Base-by-base conservation (phyloP, 371 early-diverging fungal genomes). In the Mucor velutinosus region DNA sequence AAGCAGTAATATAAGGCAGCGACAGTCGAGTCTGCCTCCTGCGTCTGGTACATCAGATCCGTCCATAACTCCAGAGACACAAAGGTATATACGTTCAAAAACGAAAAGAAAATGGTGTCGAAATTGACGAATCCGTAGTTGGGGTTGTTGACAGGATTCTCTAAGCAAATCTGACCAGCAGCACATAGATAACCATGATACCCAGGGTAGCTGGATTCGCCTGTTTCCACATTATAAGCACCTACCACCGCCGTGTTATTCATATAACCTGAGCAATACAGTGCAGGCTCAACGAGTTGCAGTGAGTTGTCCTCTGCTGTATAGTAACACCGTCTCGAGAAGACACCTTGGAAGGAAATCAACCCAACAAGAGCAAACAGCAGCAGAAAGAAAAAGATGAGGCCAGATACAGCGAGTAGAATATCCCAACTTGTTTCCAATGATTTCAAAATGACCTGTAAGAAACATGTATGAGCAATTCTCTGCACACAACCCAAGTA, bases 41-140 rank as follows among this genome's bases (percentile, higher is more conserved):
- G 81, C 27, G 80, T 80, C 65, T 80, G 79, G 59, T 86, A 87
- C 81, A 85, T 77, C 8, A 84, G 57, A n/a, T 82, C 83, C 0
- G 88, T 85, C 88, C 88, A 87, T 11, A 81, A 67, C 60, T 87
- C 88, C 73, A 87, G 67, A 0, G 86, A 85, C 30, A 84, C 80
- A 65, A 83, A 71, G 0, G 86, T 87, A 60, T 80, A 87, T 1
- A 82, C 80, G n/a, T 74, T 80, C 12, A 87, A 62, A 7, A 86
- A 67, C 1, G 88, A 82, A 30, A 64, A 77, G 59, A 82, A 84
- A 7, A 87, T 73, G 29, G 74, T 87, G 61, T 87, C 88, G 43
- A 72, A 86, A 35, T 85, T 86, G 0, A 84, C 76, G 58, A 80
- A 77, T 1, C 82, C 83, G 61, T 57, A 65, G 15, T 74, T 25